Percentiles rank a stretch among this genome's conserved stretches.
Conservation (phyloP, 805 yeast genomes). For the Aciculoconidium aculeatum region DNA sequence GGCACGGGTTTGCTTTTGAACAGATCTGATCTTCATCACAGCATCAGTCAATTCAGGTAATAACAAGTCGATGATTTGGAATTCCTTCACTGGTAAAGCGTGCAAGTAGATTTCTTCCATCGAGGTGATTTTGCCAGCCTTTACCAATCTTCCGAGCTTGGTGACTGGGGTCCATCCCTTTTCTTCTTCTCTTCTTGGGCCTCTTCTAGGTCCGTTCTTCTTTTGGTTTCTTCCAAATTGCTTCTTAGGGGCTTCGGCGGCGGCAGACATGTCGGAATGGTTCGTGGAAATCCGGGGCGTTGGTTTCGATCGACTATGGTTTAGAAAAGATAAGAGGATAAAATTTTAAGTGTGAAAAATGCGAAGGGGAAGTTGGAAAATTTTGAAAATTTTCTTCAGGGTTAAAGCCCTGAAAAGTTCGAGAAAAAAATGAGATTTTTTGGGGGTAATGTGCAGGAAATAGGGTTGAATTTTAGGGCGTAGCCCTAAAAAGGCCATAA, state of each 20-base stretch:
- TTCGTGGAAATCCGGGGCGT: constrained; percentile 67
- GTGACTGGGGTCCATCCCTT: constrained; percentile 99
- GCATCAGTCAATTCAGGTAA: constrained; percentile 95
- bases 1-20: constrained; percentile 99
- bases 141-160: constrained; percentile 99
- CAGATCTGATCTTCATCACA: constrained; percentile 99
- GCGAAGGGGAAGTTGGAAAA: constrained; percentile 5
- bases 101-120: constrained; percentile 98
- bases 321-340: constrained; percentile 11
- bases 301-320: constrained; percentile 57
- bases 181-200: constrained; percentile 85
- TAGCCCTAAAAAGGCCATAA: no score
- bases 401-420: no score
- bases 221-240: constrained; percentile 49
- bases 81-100: constrained; percentile 99
- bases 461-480: no score
- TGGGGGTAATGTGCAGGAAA: neutral
- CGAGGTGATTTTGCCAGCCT: constrained; percentile 95
- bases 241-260: constrained; percentile 42
- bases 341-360: no score
- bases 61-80: constrained; percentile 95
- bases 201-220: constrained; percentile 48
- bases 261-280: constrained; percentile 59
- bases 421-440: no score
- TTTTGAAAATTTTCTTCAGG: constrained; percentile 1